Evolutionary conservation across 2,329 filamentous ascomycete species (phyloP).

Genomic region (Microsporum canis): DNA sequence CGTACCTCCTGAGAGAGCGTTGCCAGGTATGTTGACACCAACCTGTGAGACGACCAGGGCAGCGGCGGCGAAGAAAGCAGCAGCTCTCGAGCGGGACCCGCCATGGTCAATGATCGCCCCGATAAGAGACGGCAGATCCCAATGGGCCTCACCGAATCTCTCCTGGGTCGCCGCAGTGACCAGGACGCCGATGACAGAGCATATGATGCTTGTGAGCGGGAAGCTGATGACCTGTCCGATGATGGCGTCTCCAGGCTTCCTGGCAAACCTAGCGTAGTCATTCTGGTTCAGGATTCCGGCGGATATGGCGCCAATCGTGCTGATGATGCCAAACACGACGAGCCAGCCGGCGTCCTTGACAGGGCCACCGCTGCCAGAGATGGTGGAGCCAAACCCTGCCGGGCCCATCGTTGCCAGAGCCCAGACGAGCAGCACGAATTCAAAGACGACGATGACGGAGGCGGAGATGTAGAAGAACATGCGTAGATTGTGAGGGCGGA

Average conservation of each 20-base stretch:
- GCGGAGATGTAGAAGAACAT: slow-evolving; percentile 10
- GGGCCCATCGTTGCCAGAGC: slow-evolving; percentile 10
- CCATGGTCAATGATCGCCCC: slow-evolving; percentile 28
- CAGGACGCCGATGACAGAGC: slow-evolving; percentile 23
- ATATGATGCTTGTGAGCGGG: slow-evolving; percentile 9
- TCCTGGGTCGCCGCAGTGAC: slow-evolving; percentile 23
- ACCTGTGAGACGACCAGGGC: slow-evolving; percentile 38
- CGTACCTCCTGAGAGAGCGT: slow-evolving; percentile 35
- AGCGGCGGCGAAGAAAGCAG: slow-evolving; percentile 37
- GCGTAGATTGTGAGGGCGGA: slow-evolving; percentile 28
- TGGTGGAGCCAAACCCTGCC: slow-evolving; percentile 7
- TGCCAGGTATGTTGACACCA: slow-evolving; percentile 32
- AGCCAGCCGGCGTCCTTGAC: slow-evolving; percentile 24
- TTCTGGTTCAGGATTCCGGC: slow-evolving; percentile 38
- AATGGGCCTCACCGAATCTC: slow-evolving; percentile 29
- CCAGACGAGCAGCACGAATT: slow-evolving; percentile 12
- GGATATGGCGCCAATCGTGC: slow-evolving; percentile 35
- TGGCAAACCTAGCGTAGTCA: slow-evolving; percentile 37
- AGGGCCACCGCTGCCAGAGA: slow-evolving; percentile 1
- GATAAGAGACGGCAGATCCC: slow-evolving; percentile 36
- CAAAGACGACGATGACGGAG: slow-evolving; percentile 8
- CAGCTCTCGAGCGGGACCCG: slow-evolving; percentile 30
- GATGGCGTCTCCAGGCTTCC: slow-evolving; percentile 31
- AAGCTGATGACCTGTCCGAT: slow-evolving; percentile 34
- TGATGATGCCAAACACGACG: slow-evolving; percentile 31